phyloP scores from a whole-genome alignment of 345 rosid genomes.

The Hypericum perforatum region DNA sequence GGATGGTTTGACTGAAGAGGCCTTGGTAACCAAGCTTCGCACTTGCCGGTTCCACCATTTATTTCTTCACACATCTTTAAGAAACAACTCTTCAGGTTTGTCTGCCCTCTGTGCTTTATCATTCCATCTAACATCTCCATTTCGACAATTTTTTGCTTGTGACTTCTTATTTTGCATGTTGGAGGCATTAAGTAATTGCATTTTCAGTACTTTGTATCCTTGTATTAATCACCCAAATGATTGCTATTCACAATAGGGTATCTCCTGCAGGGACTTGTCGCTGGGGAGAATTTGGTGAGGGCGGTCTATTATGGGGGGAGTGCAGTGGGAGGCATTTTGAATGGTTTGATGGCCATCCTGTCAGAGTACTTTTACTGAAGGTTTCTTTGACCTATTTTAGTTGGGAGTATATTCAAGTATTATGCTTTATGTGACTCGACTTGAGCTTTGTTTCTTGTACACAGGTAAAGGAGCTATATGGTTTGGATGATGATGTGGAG shows the following conservation, averaged over 20 bases:
- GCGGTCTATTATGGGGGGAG: constrained; percentile 96
- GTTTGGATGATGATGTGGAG: constrained; percentile 56
- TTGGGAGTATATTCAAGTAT: constrained; percentile 1
- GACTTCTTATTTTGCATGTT: too few relatives aligned
- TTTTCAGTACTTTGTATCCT: background rate
- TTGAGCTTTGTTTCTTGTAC: background rate
- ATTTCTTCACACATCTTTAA: constrained; percentile 71
- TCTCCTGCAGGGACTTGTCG: constrained; percentile 56
- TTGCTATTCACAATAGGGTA: background rate
- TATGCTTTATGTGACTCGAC: background rate
- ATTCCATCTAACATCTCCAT: background rate
- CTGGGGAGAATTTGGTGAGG: constrained; percentile 98
- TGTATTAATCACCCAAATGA: background rate
- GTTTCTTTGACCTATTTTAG: constrained; percentile 20
- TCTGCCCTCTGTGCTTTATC: background rate
- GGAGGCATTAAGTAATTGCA: too few relatives aligned
- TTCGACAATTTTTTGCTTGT: background rate
- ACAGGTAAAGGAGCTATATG: constrained; percentile 92
- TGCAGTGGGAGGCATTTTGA: constrained; percentile 67
- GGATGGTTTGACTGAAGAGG: constrained; percentile 93
- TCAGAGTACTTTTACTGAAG: constrained; percentile 59
- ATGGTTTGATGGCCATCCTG: constrained; percentile 78
- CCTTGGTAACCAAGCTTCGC: constrained; percentile 82
- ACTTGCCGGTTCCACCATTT: constrained; percentile 81
- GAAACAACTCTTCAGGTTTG: constrained; percentile 72